Conservation (phyloP, 139 green algal genomes). For the Chlamydomonas applanata region DNA sequence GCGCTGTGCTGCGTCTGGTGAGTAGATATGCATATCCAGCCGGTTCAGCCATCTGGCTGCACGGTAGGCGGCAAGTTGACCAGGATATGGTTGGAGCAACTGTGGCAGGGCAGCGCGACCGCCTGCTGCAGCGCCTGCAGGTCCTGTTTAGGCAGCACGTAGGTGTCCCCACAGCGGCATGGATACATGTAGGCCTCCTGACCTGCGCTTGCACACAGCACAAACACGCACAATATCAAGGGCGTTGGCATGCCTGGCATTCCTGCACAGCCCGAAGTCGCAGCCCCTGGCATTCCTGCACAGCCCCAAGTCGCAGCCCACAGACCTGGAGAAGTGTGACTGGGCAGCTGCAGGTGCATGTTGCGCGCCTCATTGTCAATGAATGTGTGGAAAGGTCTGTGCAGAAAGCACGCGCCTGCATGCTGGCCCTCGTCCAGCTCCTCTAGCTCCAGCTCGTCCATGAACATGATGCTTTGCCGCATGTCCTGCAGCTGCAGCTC, state of each 20-base stretch:
- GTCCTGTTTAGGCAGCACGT: not conserved
- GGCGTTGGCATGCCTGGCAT: too few species aligned
- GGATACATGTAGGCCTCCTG: conserved; percentile 3
- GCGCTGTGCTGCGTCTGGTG: too few species aligned
- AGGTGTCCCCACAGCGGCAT: conserved; percentile 13
- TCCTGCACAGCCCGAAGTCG: too few species aligned
- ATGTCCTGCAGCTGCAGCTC: not conserved
- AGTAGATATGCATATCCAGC: too few species aligned
- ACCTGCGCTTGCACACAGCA: too few species aligned
- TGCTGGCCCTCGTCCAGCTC: not conserved
- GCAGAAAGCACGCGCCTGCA: too few species aligned
- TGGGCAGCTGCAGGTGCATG: not conserved
- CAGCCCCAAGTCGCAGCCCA: too few species aligned
- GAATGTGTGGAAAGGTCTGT: too few species aligned
- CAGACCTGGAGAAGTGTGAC: too few species aligned
- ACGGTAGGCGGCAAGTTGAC: not conserved
- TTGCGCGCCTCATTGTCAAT: not conserved
- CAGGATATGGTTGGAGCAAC: conserved; percentile 29
- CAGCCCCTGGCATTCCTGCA: too few species aligned
- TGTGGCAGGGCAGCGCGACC: conserved; percentile 1
- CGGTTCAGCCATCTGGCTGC: not conserved
- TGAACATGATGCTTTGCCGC: not conserved
- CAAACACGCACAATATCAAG: too few species aligned
- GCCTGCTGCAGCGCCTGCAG: not conserved
- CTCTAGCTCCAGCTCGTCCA: not conserved